Evolutionary conservation across 2,329 filamentous ascomycete species (phyloP), one percentile per base, ranked within the genome.

Genomic region (Calonectria pteridis): DNA sequence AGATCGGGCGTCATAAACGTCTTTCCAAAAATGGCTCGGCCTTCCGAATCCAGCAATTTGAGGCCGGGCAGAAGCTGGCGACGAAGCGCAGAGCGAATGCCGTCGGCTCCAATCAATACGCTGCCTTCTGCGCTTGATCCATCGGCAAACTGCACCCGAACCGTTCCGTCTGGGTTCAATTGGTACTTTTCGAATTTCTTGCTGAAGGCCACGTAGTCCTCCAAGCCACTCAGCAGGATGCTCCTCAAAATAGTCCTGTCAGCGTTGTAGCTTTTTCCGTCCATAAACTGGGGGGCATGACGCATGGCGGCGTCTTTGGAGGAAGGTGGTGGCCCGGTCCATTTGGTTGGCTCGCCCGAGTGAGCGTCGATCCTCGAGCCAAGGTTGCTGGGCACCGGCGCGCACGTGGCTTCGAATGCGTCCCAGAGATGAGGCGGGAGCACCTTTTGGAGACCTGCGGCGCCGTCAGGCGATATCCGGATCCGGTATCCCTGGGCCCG

Each of bases 401-500:
- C 28, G 67, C 68, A 72, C 0, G 76, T 78, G 28, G 53, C 43
- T 29, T 74, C 63, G 50, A 78, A 76, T 18, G 74, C 62, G 16
- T 73, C 49, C 65, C 75, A 75, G 5, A 78, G 66, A 28, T 72
- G 67, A 16, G 49, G 9, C 1, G 76, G 72, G 1, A 76, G 43
- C 40, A 76, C 63, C 31, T 68, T 67, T 26, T 71, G 67, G 26
- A 78, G 68, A 31, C 71, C 75, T 23, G 73, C 71, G 5, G 75
- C 70, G 16, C 74, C 75, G n/a, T 78, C 76, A 13, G 76, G 76
- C 2, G 74, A 74, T 16, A 78, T 78, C 28, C 74, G 73, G n/a
- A 78, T 74, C 29, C 76, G 73, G 46, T 78, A 78, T n/a, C 76
- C 76, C 18, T 74, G 72, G n/a, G 74, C 69, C 20, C 76, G 75